Percentiles rank a stretch among this genome's conserved stretches.
These are phyloP conservation scores for Umbellularia californica DNA, from an alignment of 164 flowering plant genomes.

Conservation along the genomic window DNA sequence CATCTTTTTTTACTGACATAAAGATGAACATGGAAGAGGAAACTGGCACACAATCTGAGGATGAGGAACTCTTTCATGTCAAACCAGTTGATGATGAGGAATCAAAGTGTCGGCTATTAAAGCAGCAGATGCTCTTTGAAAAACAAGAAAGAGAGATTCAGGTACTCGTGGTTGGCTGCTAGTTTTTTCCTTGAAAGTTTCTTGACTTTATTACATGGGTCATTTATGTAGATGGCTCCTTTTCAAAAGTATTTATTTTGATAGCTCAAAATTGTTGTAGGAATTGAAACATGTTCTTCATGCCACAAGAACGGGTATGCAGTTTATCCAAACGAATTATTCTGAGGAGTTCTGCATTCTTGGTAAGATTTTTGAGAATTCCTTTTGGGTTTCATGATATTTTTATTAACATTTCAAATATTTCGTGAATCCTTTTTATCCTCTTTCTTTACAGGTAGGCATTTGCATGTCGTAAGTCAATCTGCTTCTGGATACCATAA, in stretches of 20 bases:
- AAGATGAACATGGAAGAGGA: conserved; percentile 5
- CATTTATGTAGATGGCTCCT: too few species aligned
- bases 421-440: background rate
- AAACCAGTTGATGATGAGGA: conserved; percentile 34
- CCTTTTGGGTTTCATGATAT: background rate
- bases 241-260: background rate
- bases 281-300: conserved; percentile 61
- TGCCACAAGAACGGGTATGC: conserved; percentile 79
- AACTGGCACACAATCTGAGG: background rate
- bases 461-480: conserved; percentile 71
- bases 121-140: conserved; percentile 54
- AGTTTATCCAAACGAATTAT: conserved; percentile 77
- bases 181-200: background rate
- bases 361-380: conserved; percentile 35
- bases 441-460: conserved; percentile 41
- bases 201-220: background rate
- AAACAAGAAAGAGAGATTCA: conserved; percentile 64
- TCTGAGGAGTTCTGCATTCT: conserved; percentile 71
- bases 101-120: conserved; percentile 28
- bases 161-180: conserved; percentile 31
- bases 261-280: conserved; percentile 28
- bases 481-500: conserved; percentile 92
- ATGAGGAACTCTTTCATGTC: background rate
- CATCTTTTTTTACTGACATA: background rate
- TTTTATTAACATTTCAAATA: background rate